These are phyloP conservation scores for Hanseniaspora gamundiae DNA, from an alignment of 1,139 yeast species.

Conservation along the genomic window DNA sequence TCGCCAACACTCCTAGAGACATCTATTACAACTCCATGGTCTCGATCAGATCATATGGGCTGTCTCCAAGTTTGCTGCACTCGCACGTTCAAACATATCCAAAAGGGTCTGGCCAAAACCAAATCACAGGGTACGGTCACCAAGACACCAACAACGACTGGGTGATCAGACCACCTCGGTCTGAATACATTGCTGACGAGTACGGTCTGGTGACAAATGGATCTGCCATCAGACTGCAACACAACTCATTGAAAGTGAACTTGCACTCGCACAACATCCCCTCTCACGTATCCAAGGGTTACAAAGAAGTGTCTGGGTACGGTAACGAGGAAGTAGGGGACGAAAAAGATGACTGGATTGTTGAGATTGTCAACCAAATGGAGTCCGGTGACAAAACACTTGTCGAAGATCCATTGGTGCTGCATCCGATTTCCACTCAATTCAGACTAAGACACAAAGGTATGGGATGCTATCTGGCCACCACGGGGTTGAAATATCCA, in stretches of 20 bases:
- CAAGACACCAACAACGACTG: conserved; percentile 61
- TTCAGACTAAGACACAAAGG: conserved; percentile 50
- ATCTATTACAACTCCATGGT: conserved; percentile 50
- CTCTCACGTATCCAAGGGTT: conserved; percentile 41
- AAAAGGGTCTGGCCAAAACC: conserved; percentile 63
- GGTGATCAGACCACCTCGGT: conserved; percentile 38
- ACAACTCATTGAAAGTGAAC: conserved; percentile 39
- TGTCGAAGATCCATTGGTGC: conserved; percentile 28
- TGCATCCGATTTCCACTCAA: conserved; percentile 63
- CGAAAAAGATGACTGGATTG: conserved; percentile 56
- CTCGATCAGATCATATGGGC: conserved; percentile 61
- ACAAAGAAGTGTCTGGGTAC: conserved; percentile 59
- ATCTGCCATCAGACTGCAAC: conserved; percentile 43
- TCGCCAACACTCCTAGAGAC: conserved; percentile 43
- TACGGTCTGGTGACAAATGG: conserved; percentile 31
- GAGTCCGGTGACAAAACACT: conserved; percentile 33
- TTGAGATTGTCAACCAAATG: conserved; percentile 51
- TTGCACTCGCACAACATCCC: conserved; percentile 52
- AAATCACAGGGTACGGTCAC: conserved; percentile 64
- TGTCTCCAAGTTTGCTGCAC: conserved; percentile 57
- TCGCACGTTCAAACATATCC: conserved; percentile 62
- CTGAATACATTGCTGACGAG: conserved; percentile 20
- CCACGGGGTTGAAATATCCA: conserved; percentile 61
- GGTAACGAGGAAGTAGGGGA: conserved; percentile 47
- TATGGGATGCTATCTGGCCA: conserved; percentile 62